Evolutionary conservation across 345 rosid species (phyloP), one percentile per base, ranked within the genome.

Genomic region (Litchi chinensis): DNA sequence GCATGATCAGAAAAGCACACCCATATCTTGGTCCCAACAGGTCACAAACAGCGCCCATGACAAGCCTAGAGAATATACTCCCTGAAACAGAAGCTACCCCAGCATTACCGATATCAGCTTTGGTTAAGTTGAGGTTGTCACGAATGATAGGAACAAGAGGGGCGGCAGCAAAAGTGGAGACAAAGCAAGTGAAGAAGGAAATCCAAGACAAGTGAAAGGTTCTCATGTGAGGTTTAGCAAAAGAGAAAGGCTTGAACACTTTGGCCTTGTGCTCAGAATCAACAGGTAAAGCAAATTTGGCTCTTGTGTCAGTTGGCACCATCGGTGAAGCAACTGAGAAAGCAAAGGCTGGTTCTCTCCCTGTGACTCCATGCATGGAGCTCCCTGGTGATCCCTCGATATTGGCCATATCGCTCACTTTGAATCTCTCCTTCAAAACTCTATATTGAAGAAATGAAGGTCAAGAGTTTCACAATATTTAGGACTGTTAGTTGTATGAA

Each of bases 81-180:
- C 98, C 95, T 0, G 98, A 93, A 48, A 95, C 98, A 0, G 98
- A 95, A 8, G 98, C 98, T 41, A 93, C 94, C 22, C 98, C 95
- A 0, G 98, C 98, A 39, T 93, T 95, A 0, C 98, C 98, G 0
- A 90, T 85, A 76, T 91, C 98, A 22, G 70, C 78, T 64, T 90
- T 92, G 16, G 88, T 91, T 11, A 92, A 81, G 59, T 93, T 87
- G 68, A 95, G 98, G 84, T 90, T 93, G 65, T 95, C 97, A 2
- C 95, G 83, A 77, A 95, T 95, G 77, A 93, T 90, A 13, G 98
- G 98, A 65, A 93, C 93, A 5, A 92, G 97, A n/a, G n/a, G n/a
- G n/a, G n/a, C n/a, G n/a, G n/a, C n/a, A n/a, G n/a, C n/a, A n/a
- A n/a, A n/a, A n/a, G n/a, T n/a, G n/a, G n/a, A n/a, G n/a, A n/a